Conservation (phyloP, 2,329 filamentous ascomycete species). For the Diaporthe caulivora region DNA sequence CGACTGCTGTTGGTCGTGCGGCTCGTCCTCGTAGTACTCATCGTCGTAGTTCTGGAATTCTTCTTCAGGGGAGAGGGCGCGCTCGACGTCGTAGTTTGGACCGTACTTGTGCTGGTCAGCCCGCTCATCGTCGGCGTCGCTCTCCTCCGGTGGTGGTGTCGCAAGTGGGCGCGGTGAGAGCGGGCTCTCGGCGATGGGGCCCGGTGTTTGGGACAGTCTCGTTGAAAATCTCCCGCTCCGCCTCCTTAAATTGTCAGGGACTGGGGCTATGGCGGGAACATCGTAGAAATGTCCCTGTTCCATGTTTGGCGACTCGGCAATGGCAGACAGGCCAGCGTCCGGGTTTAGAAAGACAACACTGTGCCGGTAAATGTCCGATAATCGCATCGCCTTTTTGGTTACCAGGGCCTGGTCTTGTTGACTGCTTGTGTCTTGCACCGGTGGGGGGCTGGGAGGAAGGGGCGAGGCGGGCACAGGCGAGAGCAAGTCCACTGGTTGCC, state of each 20-base stretch:
- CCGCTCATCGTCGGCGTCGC: neutral
- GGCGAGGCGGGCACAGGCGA: constrained; percentile 16
- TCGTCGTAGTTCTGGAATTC: constrained; percentile 25
- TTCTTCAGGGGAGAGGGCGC: constrained; percentile 24
- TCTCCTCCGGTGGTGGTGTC: constrained; percentile 31
- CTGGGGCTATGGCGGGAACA: neutral
- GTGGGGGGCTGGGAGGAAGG: constrained; percentile 19
- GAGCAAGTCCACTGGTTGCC: constrained; percentile 5
- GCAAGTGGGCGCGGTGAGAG: constrained; percentile 33
- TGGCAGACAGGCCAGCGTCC: constrained; percentile 13
- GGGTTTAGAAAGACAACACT: constrained; percentile 27
- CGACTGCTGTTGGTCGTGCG: neutral
- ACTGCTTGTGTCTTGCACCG: constrained; percentile 5
- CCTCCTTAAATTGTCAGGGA: constrained; percentile 11
- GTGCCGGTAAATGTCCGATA: constrained; percentile 34
- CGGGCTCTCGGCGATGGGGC: constrained; percentile 31
- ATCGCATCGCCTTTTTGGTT: constrained; percentile 22
- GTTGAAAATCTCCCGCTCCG: neutral
- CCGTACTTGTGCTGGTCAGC: neutral
- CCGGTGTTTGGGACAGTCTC: constrained; percentile 15
- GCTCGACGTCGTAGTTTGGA: constrained; percentile 23
- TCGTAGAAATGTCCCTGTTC: neutral
- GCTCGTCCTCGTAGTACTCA: constrained; percentile 22
- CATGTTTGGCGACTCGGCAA: constrained; percentile 25
- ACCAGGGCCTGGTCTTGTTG: constrained; percentile 5